Evolutionary conservation across 2,329 filamentous ascomycete genomes (phyloP).

Genomic region (Shiraia sp.): DNA sequence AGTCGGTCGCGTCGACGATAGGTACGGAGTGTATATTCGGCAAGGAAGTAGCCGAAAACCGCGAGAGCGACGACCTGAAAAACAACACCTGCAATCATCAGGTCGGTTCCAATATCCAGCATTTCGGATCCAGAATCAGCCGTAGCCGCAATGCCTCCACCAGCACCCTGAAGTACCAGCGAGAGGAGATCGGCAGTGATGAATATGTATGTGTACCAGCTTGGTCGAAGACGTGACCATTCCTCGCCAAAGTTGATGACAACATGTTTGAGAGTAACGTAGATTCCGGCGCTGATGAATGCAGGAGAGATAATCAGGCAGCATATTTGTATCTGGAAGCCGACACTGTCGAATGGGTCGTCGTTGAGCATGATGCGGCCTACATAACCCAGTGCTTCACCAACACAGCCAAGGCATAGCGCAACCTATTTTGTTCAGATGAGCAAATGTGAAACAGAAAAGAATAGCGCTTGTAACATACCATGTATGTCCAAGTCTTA

Average conservation of each 20-base stretch:
- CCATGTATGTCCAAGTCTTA: conserved; percentile 60
- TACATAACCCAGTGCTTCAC: conserved; percentile 60
- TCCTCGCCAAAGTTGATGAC: conserved; percentile 57
- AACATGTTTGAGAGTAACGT: conserved; percentile 61
- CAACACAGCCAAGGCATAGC: conserved; percentile 52
- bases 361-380: conserved; percentile 58
- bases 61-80: conserved; percentile 60
- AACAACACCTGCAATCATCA: conserved; percentile 62
- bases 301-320: conserved; percentile 61
- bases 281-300: conserved; percentile 60
- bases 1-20: conserved; percentile 32
- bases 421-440: conserved; percentile 40
- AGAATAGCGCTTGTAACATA: conserved; percentile 1
- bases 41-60: conserved; percentile 50
- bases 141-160: conserved; percentile 61
- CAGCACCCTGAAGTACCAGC: conserved; percentile 62
- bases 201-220: conserved; percentile 62
- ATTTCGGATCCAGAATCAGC: conserved; percentile 47
- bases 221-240: conserved; percentile 34
- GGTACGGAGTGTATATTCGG: conserved; percentile 43
- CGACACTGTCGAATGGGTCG: conserved; percentile 55
- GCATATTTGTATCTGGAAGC: conserved; percentile 60
- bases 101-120: conserved; percentile 54
- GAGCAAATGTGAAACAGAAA: neutral
- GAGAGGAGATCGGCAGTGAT: conserved; percentile 62